A percentile compares a stretch with the other conserved stretches of the same genome.
phyloP scores from a whole-genome alignment of 2,329 filamentous ascomycete genomes.

The Cladorrhinum sp. region DNA sequence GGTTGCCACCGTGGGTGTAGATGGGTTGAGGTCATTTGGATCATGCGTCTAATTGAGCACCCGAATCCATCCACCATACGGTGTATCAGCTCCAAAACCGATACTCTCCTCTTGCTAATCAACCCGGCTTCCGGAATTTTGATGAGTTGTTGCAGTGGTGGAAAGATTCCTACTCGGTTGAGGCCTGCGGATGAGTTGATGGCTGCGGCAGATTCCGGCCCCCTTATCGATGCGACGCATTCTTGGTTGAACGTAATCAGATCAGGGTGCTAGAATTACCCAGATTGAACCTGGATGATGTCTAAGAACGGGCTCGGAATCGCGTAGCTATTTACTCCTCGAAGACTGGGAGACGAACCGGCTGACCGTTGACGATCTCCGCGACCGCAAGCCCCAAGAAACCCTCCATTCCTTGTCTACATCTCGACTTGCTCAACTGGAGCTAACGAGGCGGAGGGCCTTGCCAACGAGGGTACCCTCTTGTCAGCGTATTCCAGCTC shows the following conservation, averaged over 20 bases:
- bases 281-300: background rate
- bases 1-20: too few species aligned
- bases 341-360: conserved; percentile 26
- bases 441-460: conserved; percentile 19
- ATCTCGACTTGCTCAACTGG: conserved; percentile 40
- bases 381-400: background rate
- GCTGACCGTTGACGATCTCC: conserved; percentile 24
- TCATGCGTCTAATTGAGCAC: too few species aligned
- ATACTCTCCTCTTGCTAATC: too few species aligned
- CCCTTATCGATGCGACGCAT: conserved; percentile 14
- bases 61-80: too few species aligned
- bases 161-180: conserved; percentile 7
- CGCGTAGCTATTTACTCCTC: conserved; percentile 32
- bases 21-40: too few species aligned
- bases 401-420: conserved; percentile 35
- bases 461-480: conserved; percentile 38
- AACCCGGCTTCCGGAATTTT: too few species aligned
- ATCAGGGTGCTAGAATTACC: conserved; percentile 17
- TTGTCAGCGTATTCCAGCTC: conserved; percentile 38
- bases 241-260: conserved; percentile 13
- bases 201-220: conserved; percentile 7
- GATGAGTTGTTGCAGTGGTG: too few species aligned
- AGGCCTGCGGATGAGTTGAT: conserved; percentile 8
- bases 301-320: background rate
- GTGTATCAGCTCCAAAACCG: too few species aligned